phyloP scores from a whole-genome alignment of 2,329 filamentous ascomycete genomes.

The Fusarium xyrophilum region DNA sequence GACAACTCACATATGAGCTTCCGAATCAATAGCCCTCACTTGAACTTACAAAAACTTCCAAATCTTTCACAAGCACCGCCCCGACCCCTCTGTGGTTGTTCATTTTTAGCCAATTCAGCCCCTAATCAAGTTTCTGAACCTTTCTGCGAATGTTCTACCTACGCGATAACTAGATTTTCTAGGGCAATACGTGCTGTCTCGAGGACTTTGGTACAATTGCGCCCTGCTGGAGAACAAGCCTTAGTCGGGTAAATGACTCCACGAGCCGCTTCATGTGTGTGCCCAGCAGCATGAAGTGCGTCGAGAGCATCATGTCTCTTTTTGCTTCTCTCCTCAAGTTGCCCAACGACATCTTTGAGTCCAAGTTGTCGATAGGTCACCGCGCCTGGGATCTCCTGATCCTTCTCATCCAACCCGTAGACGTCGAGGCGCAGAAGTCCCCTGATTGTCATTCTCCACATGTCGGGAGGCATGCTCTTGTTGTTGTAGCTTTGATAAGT shows the following conservation, averaged over 20 bases:
- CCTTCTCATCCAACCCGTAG: slow-evolving; percentile 55
- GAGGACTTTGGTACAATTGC: slow-evolving; percentile 59
- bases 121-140: not conserved
- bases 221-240: slow-evolving; percentile 45
- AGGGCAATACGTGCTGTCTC: slow-evolving; percentile 62
- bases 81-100: not conserved
- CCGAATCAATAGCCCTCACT: not conserved
- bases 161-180: slow-evolving; percentile 62
- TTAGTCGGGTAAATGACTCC: slow-evolving; percentile 38
- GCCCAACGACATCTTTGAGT: slow-evolving; percentile 60
- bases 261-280: slow-evolving; percentile 36
- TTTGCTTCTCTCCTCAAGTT: slow-evolving; percentile 60
- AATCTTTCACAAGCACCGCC: not conserved
- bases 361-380: slow-evolving; percentile 51
- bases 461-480: slow-evolving; percentile 56
- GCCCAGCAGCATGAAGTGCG: slow-evolving; percentile 51
- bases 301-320: slow-evolving; percentile 60
- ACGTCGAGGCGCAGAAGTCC: slow-evolving; percentile 64
- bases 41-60: not conserved
- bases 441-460: slow-evolving; percentile 62
- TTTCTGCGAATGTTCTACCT: not conserved
- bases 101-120: not conserved
- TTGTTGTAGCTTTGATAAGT: slow-evolving; percentile 48
- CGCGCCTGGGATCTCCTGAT: slow-evolving; percentile 18
- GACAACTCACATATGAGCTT: not conserved